Evolutionary conservation across 2,329 filamentous ascomycete genomes (phyloP), one percentile per base, ranked within the genome.

Genomic region (Epichloe uncinata): DNA sequence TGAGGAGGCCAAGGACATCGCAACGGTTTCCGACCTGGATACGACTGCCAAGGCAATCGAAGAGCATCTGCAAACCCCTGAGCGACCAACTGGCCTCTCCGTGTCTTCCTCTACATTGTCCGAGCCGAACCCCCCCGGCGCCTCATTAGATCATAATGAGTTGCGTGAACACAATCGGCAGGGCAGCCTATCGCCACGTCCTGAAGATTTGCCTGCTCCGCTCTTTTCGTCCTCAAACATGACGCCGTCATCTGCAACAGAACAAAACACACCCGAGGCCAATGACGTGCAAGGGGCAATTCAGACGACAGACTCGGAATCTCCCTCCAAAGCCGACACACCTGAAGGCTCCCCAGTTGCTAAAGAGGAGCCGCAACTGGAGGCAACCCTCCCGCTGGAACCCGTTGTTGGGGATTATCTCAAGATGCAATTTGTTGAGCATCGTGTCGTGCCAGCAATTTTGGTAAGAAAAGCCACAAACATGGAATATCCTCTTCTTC

Each of bases 361-460:
- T 12, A 37, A 49, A 11, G 58, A 57, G 42, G 57, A 52, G 18
- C 20, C 53, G 13, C 37, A 45, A 22, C 49, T 50, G 5, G 58
- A 53, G 5, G 43, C 52, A 13, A 47, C 42, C 8, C 47, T 56
- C 11, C 38, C 57, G 0, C 52, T 57, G 8, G 74, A 77, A 34
- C 86, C 89, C 3, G 89, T 98, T 20, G 93, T 98, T 11, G 93
- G 93, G 47, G 93, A 98, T 65, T 86, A 84, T 60, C 73, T 98
- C 53, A 98, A 98, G 71, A 90, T 93, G 66, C 89, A 91, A 69
- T 97, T 98, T 69, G 90, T 97, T 22, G 85, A 96, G 66, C 82
- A 97, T 66, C 81, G 82, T 56, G 93, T 98, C 55, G 90, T 98
- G 48, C 93, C 93, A 30, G 95, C 89, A 2, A 97, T 98, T 60